Conservation (phyloP, 2,329 filamentous ascomycete genomes). For the Microdochium paspali region DNA sequence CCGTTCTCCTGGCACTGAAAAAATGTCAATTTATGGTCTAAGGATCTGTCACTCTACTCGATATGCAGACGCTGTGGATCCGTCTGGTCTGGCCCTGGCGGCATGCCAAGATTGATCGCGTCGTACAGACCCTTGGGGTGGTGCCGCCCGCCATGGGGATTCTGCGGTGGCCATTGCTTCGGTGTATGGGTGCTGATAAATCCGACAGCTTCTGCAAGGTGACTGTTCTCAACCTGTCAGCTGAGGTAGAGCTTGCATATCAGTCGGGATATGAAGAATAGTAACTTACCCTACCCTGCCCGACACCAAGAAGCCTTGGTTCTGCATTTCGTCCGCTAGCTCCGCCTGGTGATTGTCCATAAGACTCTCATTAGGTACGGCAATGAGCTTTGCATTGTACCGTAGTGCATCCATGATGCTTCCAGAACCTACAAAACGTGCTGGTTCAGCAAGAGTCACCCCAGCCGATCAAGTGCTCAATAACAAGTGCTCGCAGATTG, state of each 20-base stretch:
- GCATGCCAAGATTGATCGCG: constrained; percentile 13
- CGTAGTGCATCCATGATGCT: constrained; percentile 79
- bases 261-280: not conserved
- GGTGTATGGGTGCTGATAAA: constrained; percentile 6
- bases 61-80: not conserved
- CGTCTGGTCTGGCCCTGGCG: not conserved
- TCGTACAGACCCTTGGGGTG: constrained; percentile 14
- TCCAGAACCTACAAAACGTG: constrained; percentile 60
- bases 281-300: not conserved
- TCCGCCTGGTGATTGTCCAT: constrained; percentile 89
- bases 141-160: constrained; percentile 10
- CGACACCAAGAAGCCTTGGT: not conserved
- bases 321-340: constrained; percentile 66
- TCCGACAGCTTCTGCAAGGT: constrained; percentile 12
- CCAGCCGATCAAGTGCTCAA: no score
- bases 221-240: constrained; percentile 10
- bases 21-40: no score
- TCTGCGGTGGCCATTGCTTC: constrained; percentile 13
- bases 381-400: constrained; percentile 66
- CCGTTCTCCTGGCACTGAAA: no score
- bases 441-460: no score
- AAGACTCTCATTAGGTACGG: constrained; percentile 76
- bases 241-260: not conserved
- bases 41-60: no score
- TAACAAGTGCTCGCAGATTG: no score